Conservation (phyloP, 2,329 filamentous ascomycete genomes). For the Colletotrichum tanaceti region DNA sequence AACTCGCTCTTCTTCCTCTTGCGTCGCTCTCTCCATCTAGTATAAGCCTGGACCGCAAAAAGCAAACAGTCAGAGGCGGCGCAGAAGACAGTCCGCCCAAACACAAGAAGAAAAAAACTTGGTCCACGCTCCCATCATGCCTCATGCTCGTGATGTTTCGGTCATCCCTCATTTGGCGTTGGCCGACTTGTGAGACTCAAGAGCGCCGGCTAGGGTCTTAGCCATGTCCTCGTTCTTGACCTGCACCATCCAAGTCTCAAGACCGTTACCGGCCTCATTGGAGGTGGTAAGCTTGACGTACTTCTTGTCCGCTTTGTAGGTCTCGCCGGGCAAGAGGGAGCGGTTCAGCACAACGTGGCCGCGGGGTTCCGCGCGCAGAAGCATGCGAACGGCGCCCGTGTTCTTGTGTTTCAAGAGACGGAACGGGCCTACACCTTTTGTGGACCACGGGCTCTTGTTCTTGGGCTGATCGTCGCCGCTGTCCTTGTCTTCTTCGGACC, state of each 20-base stretch:
- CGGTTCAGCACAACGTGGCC: constrained; percentile 81
- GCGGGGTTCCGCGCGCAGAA: constrained; percentile 80
- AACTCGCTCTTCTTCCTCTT: constrained; percentile 6
- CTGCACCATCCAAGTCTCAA: constrained; percentile 78
- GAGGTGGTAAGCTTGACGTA: constrained; percentile 70
- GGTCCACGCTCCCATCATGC: constrained; percentile 26
- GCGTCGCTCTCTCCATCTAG: constrained; percentile 28
- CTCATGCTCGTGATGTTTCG: constrained; percentile 15
- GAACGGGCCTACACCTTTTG: constrained; percentile 77
- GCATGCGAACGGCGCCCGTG: constrained; percentile 73
- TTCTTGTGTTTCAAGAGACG: constrained; percentile 80
- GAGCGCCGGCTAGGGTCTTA: constrained; percentile 24
- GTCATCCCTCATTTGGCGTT: constrained; percentile 60
- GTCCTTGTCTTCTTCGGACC: constrained; percentile 59
- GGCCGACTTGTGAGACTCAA: constrained; percentile 59
- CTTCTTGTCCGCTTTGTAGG: constrained; percentile 72
- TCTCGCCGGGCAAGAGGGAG: constrained; percentile 67
- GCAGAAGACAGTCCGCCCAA: constrained; percentile 12
- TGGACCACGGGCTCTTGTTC: constrained; percentile 72
- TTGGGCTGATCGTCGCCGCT: constrained; percentile 56
- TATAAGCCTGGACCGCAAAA: constrained; percentile 33
- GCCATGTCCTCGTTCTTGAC: constrained; percentile 74
- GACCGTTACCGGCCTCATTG: constrained; percentile 66
- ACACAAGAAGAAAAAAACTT: constrained; percentile 21
- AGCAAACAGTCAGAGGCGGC: background rate